Base-by-base conservation (phyloP, 108 stramenopile species). In the Cylindrotheca closterium region DNA sequence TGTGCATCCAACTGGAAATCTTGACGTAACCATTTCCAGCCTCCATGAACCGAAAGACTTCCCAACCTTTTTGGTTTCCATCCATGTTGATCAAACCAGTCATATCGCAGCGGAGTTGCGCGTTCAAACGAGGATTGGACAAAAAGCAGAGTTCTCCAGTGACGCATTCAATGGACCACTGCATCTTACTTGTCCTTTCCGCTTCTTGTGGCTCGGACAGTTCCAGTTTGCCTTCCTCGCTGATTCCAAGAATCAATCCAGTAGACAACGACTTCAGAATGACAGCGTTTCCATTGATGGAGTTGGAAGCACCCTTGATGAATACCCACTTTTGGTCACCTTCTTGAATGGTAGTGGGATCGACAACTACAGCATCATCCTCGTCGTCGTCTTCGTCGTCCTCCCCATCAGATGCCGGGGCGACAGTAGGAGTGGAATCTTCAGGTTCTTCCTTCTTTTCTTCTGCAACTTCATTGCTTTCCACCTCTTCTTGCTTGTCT, bases 1-100 rank as follows among this genome's bases (percentile, higher is more conserved):
- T 62, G 32, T 77, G 75, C 75, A 77, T 77, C 75, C 75, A 77
- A 23, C 68, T 64, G 10, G 60, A 65, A 8, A 77, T 67, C 2
- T 63, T 63, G 0, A 77, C 56, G 23, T 51, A 55, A 2, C 75
- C 75, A 27, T 49, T 34, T 21, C 71, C 71, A 25, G 28, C n/a
- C 25, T 77, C 75, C 32, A 72, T 55, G 49, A 77, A 71, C 12
- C 75, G 70, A 24, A 64, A 71, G 7, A 77, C 65, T 42, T 77
- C 75, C 75, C 75, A 77, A 27, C 75, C 75, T 19, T 70, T 65
- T 26, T 22, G 30, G 30, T 63, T 70, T 15, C 30, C 0, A 15
- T 63, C 58, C 28, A 72, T 19, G 0, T 65, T 52, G 24, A 61
- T 3, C 12, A 51, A 51, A 0, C 75, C 75, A 4, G 70, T 22